Base-by-base conservation (phyloP, 192 early-diverging fungal genomes). In the Mycoemilia scoparia region DNA sequence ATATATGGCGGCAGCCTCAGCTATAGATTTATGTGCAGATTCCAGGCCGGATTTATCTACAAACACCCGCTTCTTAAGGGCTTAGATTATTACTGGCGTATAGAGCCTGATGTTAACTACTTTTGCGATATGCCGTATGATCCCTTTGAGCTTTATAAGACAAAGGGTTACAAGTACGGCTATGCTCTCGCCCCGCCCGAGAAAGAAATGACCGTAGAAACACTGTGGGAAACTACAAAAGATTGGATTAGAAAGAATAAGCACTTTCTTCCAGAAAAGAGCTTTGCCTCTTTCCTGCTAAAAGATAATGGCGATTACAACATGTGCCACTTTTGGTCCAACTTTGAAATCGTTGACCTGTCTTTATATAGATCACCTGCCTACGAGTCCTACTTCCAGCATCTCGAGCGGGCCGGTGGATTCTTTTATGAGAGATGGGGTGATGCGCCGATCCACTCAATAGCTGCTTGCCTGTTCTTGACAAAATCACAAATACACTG, bases 271-370 rank as follows among this genome's bases (percentile, higher is more conserved):
- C 2, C 27, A 12, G 11, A 31, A 12, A 8, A 32, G 6, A 42
- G 34, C 16, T 24, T 22, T 3, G 10, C 34, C 10, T 22, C 32
- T 23, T 42, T 10, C 10, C 10, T 42, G 12, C 16, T 16, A 9
- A 2, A 14, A 10, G 24, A 46, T 14, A 15, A 20, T 23, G 36
- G 21, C 24, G 12, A 40, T 15, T 71, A 73, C 33, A 70, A 71
- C 36, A 19, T 43, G n/a, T 77, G 66, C 41, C 68, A 76, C 41
- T 73, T 67, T 38, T 78, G 79, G 79, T 66, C 66, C 26, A 83
- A 83, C 28, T 83, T 83, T 56, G 80, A 83, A 47, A 82, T 83
- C 46, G 74, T 51, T 9, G 54, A 69, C 36, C 32, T 79, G 18
- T 52, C 64, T 11, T 66, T 82, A 30, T 73, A 67, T 39, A 34